Evolutionary conservation across 148 eudicot genomes (phyloP), one percentile per base, ranked within the genome.

Genomic region (Gaultheria prostrata): DNA sequence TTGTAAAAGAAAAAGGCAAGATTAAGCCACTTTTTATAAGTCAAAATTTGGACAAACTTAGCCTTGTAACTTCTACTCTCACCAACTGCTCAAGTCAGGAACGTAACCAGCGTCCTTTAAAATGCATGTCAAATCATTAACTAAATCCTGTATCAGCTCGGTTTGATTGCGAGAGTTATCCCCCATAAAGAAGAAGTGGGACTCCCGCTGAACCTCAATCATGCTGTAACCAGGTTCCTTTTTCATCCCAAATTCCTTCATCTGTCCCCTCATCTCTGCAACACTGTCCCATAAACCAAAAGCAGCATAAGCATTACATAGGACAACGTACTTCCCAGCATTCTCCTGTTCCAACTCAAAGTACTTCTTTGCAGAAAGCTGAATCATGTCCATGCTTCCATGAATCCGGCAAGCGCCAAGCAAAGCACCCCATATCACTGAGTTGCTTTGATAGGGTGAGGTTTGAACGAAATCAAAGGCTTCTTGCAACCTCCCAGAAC

Each of bases 171-270:
- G 97, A 78, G 91, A 82, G 82, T 91, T 91, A 84, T 91, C 92
- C 56, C 89, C 89, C 95, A 90, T 91, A 86, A 86, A 92, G 86
- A 95, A 95, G 79, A 86, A 85, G 82, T 95, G 92, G 48, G 76
- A 88, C 88, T 88, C 89, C 63, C 76, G 90, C 78, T 91, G 93
- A 48, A 91, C 85, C 89, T 93, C 98, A 86, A 95, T 92, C 90
- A 93, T 91, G 87, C 98, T 95, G 85, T 89, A 90, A 65, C 90
- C 95, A 50, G 98, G 94, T 79, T 92, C 94, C 90, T 94, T 95
- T 86, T 85, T 91, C 85, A 95, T 85, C 39, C 94, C 93, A 59
- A 76, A 85, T 32, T 88, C 91, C 87, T 85, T 95, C 95, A 95
- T 90, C 71, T 86, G 82, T 45, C 93, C 91, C 91, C 98, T 89